Evolutionary conservation across 257 asterid species (phyloP), one percentile per base, ranked within the genome.

Genomic region (Echium plantagineum): DNA sequence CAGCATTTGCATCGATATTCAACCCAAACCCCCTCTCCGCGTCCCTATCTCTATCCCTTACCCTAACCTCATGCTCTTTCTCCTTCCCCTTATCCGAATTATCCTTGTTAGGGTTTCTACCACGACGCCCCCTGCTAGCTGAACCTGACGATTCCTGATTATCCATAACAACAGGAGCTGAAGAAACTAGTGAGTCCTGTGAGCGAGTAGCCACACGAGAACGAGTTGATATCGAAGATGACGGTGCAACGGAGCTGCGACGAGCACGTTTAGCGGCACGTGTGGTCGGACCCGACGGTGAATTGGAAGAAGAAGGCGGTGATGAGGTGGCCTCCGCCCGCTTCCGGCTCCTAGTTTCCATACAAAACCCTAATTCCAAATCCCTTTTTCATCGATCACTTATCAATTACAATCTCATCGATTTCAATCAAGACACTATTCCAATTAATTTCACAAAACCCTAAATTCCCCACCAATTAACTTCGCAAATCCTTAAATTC

Each of bases 251-350:
- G 1, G 21, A 19, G 24, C 64, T 81, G n/a, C 63, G 21, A 74
- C 96, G 96, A 72, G 96, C 46, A 66, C 95, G 87, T 78, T 93
- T 93, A 58, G 76, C 69, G 60, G 96, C 82, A 66, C 94, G 95
- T 52, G 97, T 84, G 62, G 84, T 70, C 52, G 91, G 84, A 70
- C 97, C 95, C 65, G 95, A 71, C 3, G 83, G 68, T 12, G 82
- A 76, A 61, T 18, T 18, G 2, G 69, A 66, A 63, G 78, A 77
- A 77, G 90, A 76, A 77, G 91, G 83, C 80, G 94, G 80, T 83
- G 97, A 89, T 77, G 91, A 80, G 85, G 94, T 84, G 83, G 97
- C 96, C 99, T 89, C 97, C 94, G 89, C 95, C 87, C 99, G 99
- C 91, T 93, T 93, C 76, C 97, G 96, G 87, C 96, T 86, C 70